phyloP scores from a whole-genome alignment of 2,329 filamentous ascomycete species.

The Colletotrichum lentis region DNA sequence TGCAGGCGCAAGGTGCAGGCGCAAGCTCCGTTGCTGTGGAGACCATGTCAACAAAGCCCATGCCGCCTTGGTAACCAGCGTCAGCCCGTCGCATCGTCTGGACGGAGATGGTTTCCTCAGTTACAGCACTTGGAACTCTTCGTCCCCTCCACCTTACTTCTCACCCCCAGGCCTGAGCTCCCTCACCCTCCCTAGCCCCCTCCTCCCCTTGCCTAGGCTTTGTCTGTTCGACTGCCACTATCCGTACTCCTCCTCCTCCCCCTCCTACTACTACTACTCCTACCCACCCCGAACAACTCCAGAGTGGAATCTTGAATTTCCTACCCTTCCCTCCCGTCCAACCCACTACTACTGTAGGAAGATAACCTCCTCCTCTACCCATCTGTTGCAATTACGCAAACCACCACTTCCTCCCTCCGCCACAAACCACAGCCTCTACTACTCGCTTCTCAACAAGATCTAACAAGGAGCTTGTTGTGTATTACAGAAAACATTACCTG shows the following conservation, averaged over 20 bases:
- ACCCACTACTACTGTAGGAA: constrained; percentile 37
- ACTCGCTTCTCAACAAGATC: constrained; percentile 18
- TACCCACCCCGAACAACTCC: constrained; percentile 35
- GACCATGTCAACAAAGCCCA: constrained; percentile 46
- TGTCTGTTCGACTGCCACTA: constrained; percentile 9
- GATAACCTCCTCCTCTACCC: constrained; percentile 29
- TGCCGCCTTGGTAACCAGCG: constrained; percentile 41
- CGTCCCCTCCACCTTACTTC: constrained; percentile 20
- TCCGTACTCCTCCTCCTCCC: constrained; percentile 14
- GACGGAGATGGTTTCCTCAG: constrained; percentile 41
- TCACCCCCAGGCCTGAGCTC: constrained; percentile 32
- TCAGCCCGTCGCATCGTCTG: constrained; percentile 33
- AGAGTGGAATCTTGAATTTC: constrained; percentile 39
- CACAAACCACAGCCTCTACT: constrained; percentile 14
- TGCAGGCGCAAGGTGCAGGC: constrained; percentile 6
- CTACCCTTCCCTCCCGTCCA: constrained; percentile 35
- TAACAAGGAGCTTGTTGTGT: constrained; percentile 21
- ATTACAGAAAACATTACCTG: constrained; percentile 9
- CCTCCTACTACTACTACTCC: constrained; percentile 32
- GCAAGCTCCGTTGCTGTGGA: constrained; percentile 45
- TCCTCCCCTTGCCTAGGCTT: constrained; percentile 1
- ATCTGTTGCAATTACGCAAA: constrained; percentile 22
- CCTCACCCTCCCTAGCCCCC: background rate
- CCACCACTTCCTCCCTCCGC: background rate
- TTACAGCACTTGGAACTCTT: constrained; percentile 31